Percentiles rank a stretch among this genome's conserved stretches.
Evolutionary conservation across 2,329 filamentous ascomycete genomes (phyloP).

Genomic region (Fusarium domesticum): DNA sequence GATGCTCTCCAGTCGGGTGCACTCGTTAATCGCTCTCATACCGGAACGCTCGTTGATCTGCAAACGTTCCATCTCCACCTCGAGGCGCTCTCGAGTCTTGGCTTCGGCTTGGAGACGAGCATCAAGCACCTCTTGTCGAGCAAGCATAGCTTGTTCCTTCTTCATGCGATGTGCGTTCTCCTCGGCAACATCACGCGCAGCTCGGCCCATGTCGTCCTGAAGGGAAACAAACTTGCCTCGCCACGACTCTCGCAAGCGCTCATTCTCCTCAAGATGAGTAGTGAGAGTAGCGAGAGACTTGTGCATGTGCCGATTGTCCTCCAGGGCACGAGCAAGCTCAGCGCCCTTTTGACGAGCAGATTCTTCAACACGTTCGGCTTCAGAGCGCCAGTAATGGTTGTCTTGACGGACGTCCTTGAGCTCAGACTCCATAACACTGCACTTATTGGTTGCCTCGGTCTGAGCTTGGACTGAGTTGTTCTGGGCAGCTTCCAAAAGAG

Average conservation of each 20-base stretch:
- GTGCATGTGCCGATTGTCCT: slow-evolving; percentile 70
- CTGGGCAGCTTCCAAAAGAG: slow-evolving; percentile 67
- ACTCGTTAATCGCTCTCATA: slow-evolving; percentile 61
- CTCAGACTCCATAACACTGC: slow-evolving; percentile 53
- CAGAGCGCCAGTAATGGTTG: slow-evolving; percentile 57
- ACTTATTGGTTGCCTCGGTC: slow-evolving; percentile 53
- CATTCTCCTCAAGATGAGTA: slow-evolving; percentile 79
- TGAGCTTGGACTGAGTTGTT: slow-evolving; percentile 53
- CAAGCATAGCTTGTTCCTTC: slow-evolving; percentile 74
- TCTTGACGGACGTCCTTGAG: slow-evolving; percentile 56
- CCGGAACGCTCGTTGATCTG: slow-evolving; percentile 63
- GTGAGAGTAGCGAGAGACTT: slow-evolving; percentile 71
- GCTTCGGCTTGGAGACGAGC: slow-evolving; percentile 72
- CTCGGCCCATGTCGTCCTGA: slow-evolving; percentile 80
- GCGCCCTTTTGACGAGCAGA: slow-evolving; percentile 47
- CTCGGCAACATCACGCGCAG: slow-evolving; percentile 74
- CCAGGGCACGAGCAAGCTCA: slow-evolving; percentile 47
- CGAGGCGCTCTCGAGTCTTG: slow-evolving; percentile 64
- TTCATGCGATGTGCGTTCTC: slow-evolving; percentile 78
- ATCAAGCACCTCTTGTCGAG: slow-evolving; percentile 76
- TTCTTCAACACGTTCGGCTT: slow-evolving; percentile 59
- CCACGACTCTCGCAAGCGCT: slow-evolving; percentile 79
- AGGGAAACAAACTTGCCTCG: slow-evolving; percentile 79
- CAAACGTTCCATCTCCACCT: slow-evolving; percentile 63
- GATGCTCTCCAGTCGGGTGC: slow-evolving; percentile 56